These are phyloP conservation scores for Puccinia coronata DNA, from an alignment of 1,284 basidiomycete species.

Conservation along the genomic window DNA sequence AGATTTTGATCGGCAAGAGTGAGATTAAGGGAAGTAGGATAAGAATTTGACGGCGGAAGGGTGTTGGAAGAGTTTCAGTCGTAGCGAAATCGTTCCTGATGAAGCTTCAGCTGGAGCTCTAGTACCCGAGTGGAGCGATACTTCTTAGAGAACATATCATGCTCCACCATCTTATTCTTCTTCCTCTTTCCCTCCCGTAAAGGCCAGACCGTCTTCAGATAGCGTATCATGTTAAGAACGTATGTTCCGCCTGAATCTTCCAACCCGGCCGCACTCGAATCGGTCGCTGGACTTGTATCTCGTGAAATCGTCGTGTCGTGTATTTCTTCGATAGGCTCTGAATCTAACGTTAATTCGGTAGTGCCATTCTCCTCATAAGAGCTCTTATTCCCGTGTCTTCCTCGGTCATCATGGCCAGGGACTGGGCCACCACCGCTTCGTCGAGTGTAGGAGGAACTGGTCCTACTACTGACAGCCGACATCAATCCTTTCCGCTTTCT, in stretches of 20 bases:
- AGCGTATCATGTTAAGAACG: neutral
- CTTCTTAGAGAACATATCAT: neutral
- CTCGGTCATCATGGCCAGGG: too few species aligned
- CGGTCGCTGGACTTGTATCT: neutral
- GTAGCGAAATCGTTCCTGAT: neutral
- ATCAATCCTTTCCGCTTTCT: too few species aligned
- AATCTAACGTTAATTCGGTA: too few species aligned
- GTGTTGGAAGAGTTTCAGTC: neutral
- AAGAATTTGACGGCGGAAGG: neutral
- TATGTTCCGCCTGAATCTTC: neutral
- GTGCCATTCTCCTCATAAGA: too few species aligned
- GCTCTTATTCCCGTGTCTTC: too few species aligned
- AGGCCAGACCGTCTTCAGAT: conserved; percentile 3
- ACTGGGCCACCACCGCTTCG: too few species aligned
- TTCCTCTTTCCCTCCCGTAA: neutral
- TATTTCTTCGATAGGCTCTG: too few species aligned
- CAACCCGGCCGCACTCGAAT: neutral
- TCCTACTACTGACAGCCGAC: too few species aligned
- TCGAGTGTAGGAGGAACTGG: too few species aligned
- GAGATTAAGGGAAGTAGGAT: neutral
- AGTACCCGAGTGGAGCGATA: neutral
- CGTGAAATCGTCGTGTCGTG: too few species aligned
- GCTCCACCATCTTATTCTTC: too few species aligned
- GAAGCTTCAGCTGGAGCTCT: conserved; percentile 19
- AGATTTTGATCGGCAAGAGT: too few species aligned